Evolutionary conservation across 106 monocot genomes (phyloP).

Genomic region (Triglochin maritima): DNA sequence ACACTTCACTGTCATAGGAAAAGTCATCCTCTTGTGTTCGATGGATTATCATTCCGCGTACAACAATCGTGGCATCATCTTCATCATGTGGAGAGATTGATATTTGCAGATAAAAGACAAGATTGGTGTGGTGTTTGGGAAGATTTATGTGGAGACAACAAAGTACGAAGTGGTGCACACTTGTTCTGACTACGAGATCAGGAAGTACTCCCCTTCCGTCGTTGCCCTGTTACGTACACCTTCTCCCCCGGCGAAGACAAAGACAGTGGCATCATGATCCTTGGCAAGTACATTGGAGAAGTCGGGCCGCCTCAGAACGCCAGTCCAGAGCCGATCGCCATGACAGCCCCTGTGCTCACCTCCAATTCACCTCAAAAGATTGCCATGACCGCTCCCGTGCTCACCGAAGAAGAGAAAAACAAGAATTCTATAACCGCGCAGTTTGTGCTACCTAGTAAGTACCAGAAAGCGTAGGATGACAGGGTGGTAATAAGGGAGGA

Average conservation of each 20-base stretch:
- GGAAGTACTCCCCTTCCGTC: slow-evolving; percentile 52
- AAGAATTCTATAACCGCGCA: slow-evolving; percentile 47
- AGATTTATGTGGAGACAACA: slow-evolving; percentile 74
- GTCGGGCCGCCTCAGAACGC: slow-evolving; percentile 64
- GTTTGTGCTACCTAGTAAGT: slow-evolving; percentile 77
- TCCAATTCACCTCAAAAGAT: slow-evolving; percentile 10
- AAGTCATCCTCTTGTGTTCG: too few relatives aligned
- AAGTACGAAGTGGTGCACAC: slow-evolving; percentile 48
- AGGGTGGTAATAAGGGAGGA: slow-evolving; percentile 67
- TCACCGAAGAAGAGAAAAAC: slow-evolving; percentile 6
- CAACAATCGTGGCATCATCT: too few relatives aligned
- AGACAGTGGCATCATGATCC: slow-evolving; percentile 83
- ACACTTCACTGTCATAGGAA: too few relatives aligned
- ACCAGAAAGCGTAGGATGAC: slow-evolving; percentile 50
- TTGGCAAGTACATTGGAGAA: slow-evolving; percentile 88
- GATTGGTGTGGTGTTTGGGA: slow-evolving; percentile 71
- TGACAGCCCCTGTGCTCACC: slow-evolving; percentile 67
- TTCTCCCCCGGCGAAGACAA: slow-evolving; percentile 38
- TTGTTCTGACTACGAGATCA: slow-evolving; percentile 81
- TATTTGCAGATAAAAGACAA: neutral
- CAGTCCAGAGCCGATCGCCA: slow-evolving; percentile 57
- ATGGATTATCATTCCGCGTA: too few relatives aligned
- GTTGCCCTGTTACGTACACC: slow-evolving; percentile 80
- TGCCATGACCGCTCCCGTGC: slow-evolving; percentile 20
- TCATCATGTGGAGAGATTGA: too few relatives aligned